Conservation (phyloP, 768 basidiomycete species). For the Mycena crocata region DNA sequence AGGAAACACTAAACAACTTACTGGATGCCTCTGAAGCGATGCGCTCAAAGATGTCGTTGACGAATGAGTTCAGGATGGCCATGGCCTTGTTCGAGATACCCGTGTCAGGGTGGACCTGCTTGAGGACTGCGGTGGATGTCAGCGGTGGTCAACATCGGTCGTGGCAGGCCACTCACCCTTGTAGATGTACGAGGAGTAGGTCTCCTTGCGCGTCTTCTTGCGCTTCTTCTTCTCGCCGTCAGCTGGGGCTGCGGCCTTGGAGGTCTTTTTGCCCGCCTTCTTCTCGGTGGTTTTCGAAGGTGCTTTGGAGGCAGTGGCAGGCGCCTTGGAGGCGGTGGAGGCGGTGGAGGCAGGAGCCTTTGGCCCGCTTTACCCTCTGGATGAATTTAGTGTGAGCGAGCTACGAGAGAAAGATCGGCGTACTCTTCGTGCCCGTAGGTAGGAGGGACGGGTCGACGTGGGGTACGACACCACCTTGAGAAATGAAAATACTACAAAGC, state of each 20-base stretch:
- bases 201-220: conserved; percentile 91
- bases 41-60: conserved; percentile 95
- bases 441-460: conserved; percentile 52
- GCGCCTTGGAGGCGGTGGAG: conserved; percentile 77
- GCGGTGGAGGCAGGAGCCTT: conserved; percentile 80
- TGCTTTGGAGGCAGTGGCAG: conserved; percentile 78
- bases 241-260: conserved; percentile 63
- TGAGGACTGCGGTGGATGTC: conserved; percentile 70
- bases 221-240: conserved; percentile 90
- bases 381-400: neutral
- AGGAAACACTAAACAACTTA: conserved; percentile 49
- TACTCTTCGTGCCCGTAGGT: conserved; percentile 16
- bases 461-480: conserved; percentile 89
- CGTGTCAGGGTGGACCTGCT: conserved; percentile 97
- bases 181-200: conserved; percentile 95
- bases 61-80: conserved; percentile 92
- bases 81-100: conserved; percentile 99
- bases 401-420: neutral
- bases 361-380: neutral
- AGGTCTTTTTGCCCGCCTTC: conserved; percentile 86
- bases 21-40: conserved; percentile 92
- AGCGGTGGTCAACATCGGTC: neutral
- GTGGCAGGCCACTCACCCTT: conserved; percentile 67
- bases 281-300: conserved; percentile 73
- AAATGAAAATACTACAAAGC: conserved; percentile 88